Evolutionary conservation across 805 yeast genomes (phyloP).

Genomic region (Hemisphaericaspora nanyangensis): DNA sequence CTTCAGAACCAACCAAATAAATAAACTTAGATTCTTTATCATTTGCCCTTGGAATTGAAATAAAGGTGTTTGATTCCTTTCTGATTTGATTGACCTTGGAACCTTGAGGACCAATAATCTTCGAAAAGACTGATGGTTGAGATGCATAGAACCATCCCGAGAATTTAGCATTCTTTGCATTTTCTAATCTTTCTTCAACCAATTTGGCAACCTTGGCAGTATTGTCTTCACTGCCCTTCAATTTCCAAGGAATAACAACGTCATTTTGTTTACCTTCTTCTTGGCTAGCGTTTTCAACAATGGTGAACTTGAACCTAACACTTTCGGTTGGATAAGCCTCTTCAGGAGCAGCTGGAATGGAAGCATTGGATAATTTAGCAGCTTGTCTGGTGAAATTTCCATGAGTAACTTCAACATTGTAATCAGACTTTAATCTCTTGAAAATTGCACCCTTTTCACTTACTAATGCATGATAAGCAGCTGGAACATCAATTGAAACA

Average conservation of each 20-base stretch:
- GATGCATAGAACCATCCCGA: conserved; percentile 63
- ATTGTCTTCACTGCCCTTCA: conserved; percentile 49
- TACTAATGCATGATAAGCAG: conserved; percentile 52
- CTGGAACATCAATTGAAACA: conserved; percentile 55
- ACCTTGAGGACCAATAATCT: conserved; percentile 77
- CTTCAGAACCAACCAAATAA: conserved; percentile 57
- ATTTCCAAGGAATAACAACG: conserved; percentile 58
- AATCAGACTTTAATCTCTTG: conserved; percentile 49
- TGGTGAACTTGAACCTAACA: conserved; percentile 43
- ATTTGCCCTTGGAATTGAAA: conserved; percentile 58
- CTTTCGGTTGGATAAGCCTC: conserved; percentile 39
- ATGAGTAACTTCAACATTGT: conserved; percentile 55
- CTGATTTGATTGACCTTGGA: conserved; percentile 60
- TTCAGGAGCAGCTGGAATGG: conserved; percentile 46
- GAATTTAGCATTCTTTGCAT: conserved; percentile 42
- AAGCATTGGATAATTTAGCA: conserved; percentile 41
- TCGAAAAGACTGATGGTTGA: conserved; percentile 50
- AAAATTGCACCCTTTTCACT: conserved; percentile 64
- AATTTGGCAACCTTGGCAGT: conserved; percentile 50
- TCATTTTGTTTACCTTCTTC: conserved; percentile 17
- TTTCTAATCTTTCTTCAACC: conserved; percentile 47
- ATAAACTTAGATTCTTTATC: conserved; percentile 53
- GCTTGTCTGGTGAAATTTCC: conserved; percentile 52
- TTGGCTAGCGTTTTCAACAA: conserved; percentile 26
- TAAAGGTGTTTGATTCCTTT: conserved; percentile 51